Evolutionary conservation across 148 eudicot species (phyloP).

Genomic region (Fagopyrum tataricum): DNA sequence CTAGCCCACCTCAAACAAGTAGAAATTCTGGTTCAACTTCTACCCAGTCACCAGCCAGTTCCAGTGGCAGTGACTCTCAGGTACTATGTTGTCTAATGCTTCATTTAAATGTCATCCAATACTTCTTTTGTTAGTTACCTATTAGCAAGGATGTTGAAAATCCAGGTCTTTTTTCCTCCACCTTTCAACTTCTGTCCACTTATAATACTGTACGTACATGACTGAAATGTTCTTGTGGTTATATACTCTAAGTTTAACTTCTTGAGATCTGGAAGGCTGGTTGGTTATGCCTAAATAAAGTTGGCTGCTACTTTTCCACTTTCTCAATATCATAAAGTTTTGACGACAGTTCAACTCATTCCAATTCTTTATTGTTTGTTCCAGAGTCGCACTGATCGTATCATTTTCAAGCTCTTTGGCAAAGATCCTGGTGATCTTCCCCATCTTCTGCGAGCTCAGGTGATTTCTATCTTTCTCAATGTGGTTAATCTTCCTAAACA

Average conservation of each 20-base stretch:
- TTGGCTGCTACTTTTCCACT: neutral
- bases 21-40: constrained; percentile 63
- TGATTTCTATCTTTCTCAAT: constrained; percentile 21
- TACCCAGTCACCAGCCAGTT: constrained; percentile 61
- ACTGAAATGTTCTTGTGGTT: neutral
- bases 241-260: neutral
- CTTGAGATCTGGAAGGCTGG: neutral
- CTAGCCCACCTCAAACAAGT: constrained; percentile 75
- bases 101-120: neutral
- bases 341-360: neutral
- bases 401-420: constrained; percentile 86
- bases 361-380: constrained; percentile 5
- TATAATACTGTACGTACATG: neutral
- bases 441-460: constrained; percentile 62
- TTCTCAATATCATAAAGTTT: neutral
- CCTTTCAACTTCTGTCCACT: neutral
- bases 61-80: constrained; percentile 81
- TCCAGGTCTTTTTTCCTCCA: neutral
- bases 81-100: constrained; percentile 23
- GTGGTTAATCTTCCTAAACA: neutral
- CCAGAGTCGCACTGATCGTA: constrained; percentile 87
- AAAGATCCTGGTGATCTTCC: constrained; percentile 90
- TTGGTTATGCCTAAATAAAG: neutral
- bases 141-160: constrained; percentile 4
- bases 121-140: neutral